Conservation (phyloP, 2,329 filamentous ascomycete species). For the Penicillium sp. region DNA sequence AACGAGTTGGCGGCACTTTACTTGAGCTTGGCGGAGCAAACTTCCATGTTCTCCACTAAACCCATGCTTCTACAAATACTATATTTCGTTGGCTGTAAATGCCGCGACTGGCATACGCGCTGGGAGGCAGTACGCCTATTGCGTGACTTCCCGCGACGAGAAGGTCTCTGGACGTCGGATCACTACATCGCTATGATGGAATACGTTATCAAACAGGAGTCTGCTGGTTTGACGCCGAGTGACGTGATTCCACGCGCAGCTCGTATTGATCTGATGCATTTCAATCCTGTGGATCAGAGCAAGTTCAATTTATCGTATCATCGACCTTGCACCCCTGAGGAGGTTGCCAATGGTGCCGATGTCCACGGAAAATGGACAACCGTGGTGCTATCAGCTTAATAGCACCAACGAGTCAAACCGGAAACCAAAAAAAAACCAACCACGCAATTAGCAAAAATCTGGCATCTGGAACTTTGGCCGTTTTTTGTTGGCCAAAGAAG, state of each 20-base stretch:
- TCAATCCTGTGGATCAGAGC: not conserved
- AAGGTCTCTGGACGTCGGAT: constrained; percentile 1
- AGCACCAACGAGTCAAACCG: not conserved
- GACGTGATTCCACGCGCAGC: not conserved
- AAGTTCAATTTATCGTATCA: not conserved
- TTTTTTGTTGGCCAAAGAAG: not conserved
- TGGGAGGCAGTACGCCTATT: not conserved
- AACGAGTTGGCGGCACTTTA: not conserved
- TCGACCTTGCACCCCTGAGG: not conserved
- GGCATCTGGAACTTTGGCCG: not conserved
- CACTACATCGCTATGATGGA: not conserved
- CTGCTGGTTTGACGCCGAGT: not conserved
- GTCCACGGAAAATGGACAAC: not conserved
- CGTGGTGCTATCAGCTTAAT: not conserved
- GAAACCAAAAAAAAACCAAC: not conserved
- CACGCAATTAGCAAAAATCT: not conserved
- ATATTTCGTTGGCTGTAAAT: not conserved
- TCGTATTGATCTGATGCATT: constrained; percentile 1
- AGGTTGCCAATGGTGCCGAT: not conserved
- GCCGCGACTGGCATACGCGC: constrained; percentile 3
- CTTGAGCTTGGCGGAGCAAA: not conserved
- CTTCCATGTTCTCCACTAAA: not conserved
- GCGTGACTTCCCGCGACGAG: not conserved
- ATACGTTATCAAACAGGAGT: not conserved
- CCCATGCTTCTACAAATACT: not conserved